Percentiles rank a stretch among this genome's conserved stretches.
Evolutionary conservation across 225 moss, liverwort and hornwort species (phyloP).

Genomic region (Sphagnum contortum): DNA sequence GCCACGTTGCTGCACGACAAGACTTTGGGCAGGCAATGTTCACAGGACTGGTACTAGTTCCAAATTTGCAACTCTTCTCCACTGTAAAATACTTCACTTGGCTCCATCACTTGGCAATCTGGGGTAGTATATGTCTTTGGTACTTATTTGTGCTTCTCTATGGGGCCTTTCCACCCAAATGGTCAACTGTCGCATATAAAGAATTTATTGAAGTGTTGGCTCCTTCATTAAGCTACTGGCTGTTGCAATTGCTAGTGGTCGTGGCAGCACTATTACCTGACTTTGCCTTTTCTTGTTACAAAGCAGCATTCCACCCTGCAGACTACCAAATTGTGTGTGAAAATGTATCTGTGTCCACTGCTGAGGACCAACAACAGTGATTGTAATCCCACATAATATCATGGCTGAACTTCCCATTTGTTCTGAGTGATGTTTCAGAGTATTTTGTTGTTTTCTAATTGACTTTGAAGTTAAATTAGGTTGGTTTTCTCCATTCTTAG

Average conservation of each 20-base stretch:
- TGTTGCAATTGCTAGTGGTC: conserved; percentile 43
- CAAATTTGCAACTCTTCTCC: conserved; percentile 42
- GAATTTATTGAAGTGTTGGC: conserved; percentile 28
- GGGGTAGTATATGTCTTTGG: conserved; percentile 36
- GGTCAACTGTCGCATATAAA: conserved; percentile 19
- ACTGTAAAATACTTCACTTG: conserved; percentile 51
- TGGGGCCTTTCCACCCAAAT: conserved; percentile 21
- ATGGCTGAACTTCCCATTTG: no score
- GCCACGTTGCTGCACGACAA: conserved; percentile 37
- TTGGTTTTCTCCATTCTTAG: no score
- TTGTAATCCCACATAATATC: no score
- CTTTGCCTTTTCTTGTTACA: conserved; percentile 32
- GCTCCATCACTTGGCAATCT: conserved; percentile 33
- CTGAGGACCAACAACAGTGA: neutral
- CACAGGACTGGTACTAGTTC: conserved; percentile 46
- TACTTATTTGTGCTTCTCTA: conserved; percentile 34
- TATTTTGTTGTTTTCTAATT: no score
- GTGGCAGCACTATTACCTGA: conserved; percentile 45
- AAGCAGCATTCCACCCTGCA: conserved; percentile 29
- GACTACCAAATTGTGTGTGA: conserved; percentile 48
- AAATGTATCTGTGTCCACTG: conserved; percentile 7
- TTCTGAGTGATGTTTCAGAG: no score
- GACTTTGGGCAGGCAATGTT: conserved; percentile 59
- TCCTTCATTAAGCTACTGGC: conserved; percentile 31
- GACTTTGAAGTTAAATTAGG: no score